Percentiles rank a stretch among this genome's conserved stretches.
These are phyloP conservation scores for Curvularia lunata DNA, from an alignment of 2,329 filamentous ascomycete species.

Conservation along the genomic window DNA sequence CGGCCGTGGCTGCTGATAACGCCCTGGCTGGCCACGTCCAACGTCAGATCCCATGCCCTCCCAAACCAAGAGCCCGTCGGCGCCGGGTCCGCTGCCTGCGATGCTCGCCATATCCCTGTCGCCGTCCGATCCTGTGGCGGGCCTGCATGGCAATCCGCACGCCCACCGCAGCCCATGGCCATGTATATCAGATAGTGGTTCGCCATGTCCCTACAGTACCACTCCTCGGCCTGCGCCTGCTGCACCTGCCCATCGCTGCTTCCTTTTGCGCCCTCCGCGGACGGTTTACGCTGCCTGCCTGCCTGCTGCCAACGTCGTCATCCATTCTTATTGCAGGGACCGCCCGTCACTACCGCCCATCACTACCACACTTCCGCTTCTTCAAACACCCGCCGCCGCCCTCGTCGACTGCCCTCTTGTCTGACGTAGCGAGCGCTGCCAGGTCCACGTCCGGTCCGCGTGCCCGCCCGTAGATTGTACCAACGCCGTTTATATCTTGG, in stretches of 20 bases:
- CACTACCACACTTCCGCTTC: neutral
- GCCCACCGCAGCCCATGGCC: slow-evolving; percentile 3
- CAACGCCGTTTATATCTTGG: slow-evolving; percentile 31
- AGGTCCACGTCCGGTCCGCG: slow-evolving; percentile 17
- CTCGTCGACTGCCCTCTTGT: slow-evolving; percentile 10
- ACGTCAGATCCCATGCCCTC: slow-evolving; percentile 10
- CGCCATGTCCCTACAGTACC: slow-evolving; percentile 1
- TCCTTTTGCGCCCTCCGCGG: neutral
- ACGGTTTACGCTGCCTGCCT: neutral
- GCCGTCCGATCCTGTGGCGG: slow-evolving; percentile 17
- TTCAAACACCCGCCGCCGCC: slow-evolving; percentile 16
- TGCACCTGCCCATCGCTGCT: neutral
- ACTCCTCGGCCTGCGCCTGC: no score
- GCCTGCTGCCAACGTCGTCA: neutral
- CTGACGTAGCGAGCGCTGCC: slow-evolving; percentile 15
- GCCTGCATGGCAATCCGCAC: no score
- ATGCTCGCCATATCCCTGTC: slow-evolving; percentile 23
- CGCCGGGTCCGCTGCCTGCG: slow-evolving; percentile 20
- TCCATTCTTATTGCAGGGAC: neutral
- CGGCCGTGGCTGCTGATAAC: neutral
- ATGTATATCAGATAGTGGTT: slow-evolving; percentile 19
- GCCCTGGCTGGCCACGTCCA: slow-evolving; percentile 11
- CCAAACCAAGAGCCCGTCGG: slow-evolving; percentile 1
- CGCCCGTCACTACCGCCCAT: neutral
- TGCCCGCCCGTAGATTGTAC: slow-evolving; percentile 30